phyloP scores from a whole-genome alignment of 2,329 filamentous ascomycete genomes.

The Ilyonectria destructans region DNA sequence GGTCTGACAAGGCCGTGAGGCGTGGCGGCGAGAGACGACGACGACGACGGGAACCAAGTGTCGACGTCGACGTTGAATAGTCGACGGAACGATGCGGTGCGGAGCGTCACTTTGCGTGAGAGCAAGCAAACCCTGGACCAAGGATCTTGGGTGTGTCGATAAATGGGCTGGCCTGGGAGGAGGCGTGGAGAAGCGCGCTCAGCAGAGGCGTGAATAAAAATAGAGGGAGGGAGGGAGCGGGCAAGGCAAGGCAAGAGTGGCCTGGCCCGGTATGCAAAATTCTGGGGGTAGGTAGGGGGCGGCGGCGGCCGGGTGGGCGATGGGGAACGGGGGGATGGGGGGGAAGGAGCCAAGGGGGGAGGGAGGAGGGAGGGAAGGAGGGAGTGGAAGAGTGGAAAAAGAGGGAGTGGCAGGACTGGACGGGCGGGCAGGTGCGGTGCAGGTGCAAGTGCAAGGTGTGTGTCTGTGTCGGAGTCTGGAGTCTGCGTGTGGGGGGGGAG shows the following conservation, averaged over 20 bases:
- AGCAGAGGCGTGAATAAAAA: constrained; percentile 56
- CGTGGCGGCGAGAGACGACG: constrained; percentile 36
- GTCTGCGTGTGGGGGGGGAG: constrained; percentile 25
- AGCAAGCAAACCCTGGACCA: constrained; percentile 50
- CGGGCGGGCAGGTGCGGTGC: constrained; percentile 14
- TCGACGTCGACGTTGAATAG: constrained; percentile 42
- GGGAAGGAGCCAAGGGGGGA: constrained; percentile 34
- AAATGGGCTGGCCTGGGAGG: constrained; percentile 55
- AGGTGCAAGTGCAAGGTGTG: constrained; percentile 39
- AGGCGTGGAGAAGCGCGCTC: constrained; percentile 57
- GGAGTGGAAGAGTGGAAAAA: constrained; percentile 33
- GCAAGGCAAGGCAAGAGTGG: constrained; percentile 14
- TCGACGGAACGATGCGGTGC: constrained; percentile 39
- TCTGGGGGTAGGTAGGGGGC: constrained; percentile 43
- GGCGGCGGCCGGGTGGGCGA: constrained; percentile 41
- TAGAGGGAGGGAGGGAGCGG: constrained; percentile 44
- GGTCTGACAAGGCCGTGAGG: constrained; percentile 33
- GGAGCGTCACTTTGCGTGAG: constrained; percentile 46
- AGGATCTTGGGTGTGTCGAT: constrained; percentile 60
- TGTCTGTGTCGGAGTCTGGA: constrained; percentile 21
- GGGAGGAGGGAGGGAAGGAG: constrained; percentile 32
- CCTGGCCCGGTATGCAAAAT: constrained; percentile 31
- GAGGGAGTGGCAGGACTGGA: constrained; percentile 14
- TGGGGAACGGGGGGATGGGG: constrained; percentile 23
- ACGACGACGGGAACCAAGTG: constrained; percentile 16